Percentiles rank a stretch among this genome's conserved stretches.
Conservation (phyloP, 139 green algal species). For the Chlorella sp. region DNA sequence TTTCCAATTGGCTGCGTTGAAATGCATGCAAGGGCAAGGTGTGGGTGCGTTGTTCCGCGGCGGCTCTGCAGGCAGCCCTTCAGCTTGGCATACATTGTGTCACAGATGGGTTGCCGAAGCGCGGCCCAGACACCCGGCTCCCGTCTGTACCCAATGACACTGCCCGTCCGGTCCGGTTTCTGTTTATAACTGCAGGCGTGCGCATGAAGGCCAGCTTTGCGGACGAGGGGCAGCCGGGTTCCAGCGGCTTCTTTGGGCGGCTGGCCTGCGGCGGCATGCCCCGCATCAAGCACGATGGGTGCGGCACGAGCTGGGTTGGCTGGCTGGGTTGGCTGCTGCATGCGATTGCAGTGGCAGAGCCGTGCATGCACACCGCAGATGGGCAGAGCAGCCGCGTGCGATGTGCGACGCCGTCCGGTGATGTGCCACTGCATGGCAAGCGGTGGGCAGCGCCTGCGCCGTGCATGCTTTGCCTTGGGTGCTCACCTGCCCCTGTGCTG, state of each 20-base stretch:
- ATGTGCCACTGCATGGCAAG: no score
- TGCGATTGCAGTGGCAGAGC: neutral
- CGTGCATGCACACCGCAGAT: no score
- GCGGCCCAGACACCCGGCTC: no score
- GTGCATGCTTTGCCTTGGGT: neutral
- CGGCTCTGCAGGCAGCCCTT: no score
- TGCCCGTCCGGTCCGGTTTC: no score
- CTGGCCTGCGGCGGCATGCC: neutral
- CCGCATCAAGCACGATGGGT: neutral
- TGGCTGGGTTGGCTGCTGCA: neutral
- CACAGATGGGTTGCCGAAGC: no score
- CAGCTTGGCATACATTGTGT: no score
- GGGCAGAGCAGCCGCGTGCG: no score
- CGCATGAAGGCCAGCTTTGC: conserved; percentile 27
- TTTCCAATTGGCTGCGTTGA: neutral
- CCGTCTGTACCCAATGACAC: no score
- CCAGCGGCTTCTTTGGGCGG: neutral
- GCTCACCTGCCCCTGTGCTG: no score
- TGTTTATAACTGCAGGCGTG: neutral
- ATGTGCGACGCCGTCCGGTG: no score
- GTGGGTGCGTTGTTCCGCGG: neutral
- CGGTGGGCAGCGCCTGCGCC: neutral
- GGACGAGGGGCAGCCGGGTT: neutral
- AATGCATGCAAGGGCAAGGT: neutral
- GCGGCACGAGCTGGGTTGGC: neutral